Evolutionary conservation across 2,329 filamentous ascomycete genomes (phyloP).

Genomic region (Sporothrix humicola): DNA sequence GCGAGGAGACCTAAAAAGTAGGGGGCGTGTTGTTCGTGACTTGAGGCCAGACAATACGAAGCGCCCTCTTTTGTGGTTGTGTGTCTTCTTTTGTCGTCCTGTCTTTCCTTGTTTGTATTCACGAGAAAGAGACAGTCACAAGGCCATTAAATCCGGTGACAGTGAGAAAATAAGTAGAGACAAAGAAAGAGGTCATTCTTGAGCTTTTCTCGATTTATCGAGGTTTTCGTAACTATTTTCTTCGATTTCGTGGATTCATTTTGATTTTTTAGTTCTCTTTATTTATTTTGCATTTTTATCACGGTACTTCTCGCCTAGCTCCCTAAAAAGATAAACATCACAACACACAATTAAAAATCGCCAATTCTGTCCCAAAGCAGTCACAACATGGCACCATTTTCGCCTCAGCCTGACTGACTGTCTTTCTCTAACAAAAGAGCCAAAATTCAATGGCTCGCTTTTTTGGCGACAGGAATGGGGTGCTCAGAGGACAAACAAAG

Average conservation of each 20-base stretch:
- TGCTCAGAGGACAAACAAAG: background rate
- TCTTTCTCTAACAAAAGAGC: background rate
- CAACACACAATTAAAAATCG: background rate
- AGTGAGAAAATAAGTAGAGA: background rate
- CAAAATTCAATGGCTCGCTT: background rate
- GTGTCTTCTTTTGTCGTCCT: background rate
- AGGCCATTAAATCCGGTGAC: conserved; percentile 18
- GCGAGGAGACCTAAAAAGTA: background rate
- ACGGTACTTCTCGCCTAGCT: background rate
- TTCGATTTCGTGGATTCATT: background rate
- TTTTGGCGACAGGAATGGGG: conserved; percentile 6
- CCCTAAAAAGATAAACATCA: background rate
- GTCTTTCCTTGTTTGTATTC: conserved; percentile 6
- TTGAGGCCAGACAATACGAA: conserved; percentile 1
- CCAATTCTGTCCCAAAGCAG: conserved; percentile 15
- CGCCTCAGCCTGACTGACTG: background rate
- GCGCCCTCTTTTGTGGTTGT: background rate
- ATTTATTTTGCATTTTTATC: background rate
- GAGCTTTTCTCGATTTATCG: background rate
- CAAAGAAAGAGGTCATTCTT: background rate
- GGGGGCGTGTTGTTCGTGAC: background rate
- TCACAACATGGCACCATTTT: conserved; percentile 15
- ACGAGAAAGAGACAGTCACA: conserved; percentile 1
- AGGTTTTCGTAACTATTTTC: background rate
- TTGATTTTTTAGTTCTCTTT: background rate